Conservation (phyloP, 2,329 filamentous ascomycete species). For the Ceratocystis ficicola region DNA sequence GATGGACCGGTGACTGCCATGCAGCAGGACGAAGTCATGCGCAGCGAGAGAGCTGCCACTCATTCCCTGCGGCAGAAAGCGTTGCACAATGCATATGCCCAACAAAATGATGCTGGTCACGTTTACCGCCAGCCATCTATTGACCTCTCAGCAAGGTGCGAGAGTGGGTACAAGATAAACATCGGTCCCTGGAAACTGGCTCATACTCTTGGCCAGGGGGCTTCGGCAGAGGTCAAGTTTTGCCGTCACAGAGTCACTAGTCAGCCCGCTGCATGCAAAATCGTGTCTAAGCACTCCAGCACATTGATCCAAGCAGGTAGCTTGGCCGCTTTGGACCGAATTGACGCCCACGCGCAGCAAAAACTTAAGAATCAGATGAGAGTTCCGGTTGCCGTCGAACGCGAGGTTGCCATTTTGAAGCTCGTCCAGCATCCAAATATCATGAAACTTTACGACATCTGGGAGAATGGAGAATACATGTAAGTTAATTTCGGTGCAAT, state of each 20-base stretch:
- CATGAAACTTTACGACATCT: conserved; percentile 88
- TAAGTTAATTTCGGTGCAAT: conserved; percentile 37
- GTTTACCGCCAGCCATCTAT: neutral
- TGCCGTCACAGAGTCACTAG: conserved; percentile 69
- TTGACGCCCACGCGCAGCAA: conserved; percentile 47
- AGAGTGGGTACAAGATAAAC: conserved; percentile 50
- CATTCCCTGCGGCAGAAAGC: conserved; percentile 18
- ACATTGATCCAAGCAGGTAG: conserved; percentile 75
- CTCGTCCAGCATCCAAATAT: conserved; percentile 91
- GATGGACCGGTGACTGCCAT: conserved; percentile 12
- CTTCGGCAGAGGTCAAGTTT: conserved; percentile 74
- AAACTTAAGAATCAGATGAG: conserved; percentile 49
- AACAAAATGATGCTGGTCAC: neutral
- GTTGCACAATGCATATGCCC: conserved; percentile 15
- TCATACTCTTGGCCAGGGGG: conserved; percentile 76
- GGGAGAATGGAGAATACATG: conserved; percentile 94
- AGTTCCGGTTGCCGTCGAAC: conserved; percentile 80
- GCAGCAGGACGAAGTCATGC: conserved; percentile 19
- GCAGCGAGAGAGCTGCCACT: conserved; percentile 4
- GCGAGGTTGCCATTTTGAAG: conserved; percentile 95
- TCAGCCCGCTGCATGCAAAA: conserved; percentile 84
- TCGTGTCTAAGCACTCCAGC: conserved; percentile 73
- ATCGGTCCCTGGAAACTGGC: conserved; percentile 93
- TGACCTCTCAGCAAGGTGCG: conserved; percentile 27
- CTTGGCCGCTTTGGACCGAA: conserved; percentile 67